Evolutionary conservation across 495 filamentous ascomycete species (phyloP), one percentile per base, ranked within the genome.

Genomic region (Pyrenula aspistea): DNA sequence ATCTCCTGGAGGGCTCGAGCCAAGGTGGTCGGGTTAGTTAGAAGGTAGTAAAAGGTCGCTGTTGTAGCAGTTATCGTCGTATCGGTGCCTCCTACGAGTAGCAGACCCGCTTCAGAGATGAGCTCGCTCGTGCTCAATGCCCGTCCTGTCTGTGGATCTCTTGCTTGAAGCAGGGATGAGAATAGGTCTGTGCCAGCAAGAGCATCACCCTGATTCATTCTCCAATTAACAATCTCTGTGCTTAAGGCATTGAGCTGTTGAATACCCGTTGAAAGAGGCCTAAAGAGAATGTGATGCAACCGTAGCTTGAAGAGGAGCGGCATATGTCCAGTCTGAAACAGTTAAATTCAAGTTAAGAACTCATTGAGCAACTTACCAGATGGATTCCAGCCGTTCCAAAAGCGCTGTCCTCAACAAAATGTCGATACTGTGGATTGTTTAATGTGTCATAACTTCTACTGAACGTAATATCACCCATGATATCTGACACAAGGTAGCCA

Each of bases 61-160:
- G 81, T 68, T 49, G 87, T 65, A 8, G 81, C 78, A 2, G 76
- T 81, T 0, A 78, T 74, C 19, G 76, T 81, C 0, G 81, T 84
- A 58, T 86, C 83, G 22, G 76, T 80, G 21, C 81, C 82, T 22
- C 71, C 74, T 56, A 73, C 70, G 67, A 75, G 73, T 2, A 88
- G 73, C 0, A 89, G 69, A 63, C 86, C 85, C 2, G 82, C 80
- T 65, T 89, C 86, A 25, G 78, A 81, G 82, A 83, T 86, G 2
- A 89, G 73, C 60, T 91, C 86, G 1, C 78, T 75, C 11, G 73
- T 83, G 11, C 73, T 73, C 61, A 88, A 85, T 0, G 84, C 83
- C 55, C 78, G 72, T 51, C 83, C 85, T 0, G 78, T 84, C 56
- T 80, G 73, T 0, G 78, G 76, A 50, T 84, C 79, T 51, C 77